Base-by-base conservation (phyloP, 306 rosid genomes). In the Trifolium repens region DNA sequence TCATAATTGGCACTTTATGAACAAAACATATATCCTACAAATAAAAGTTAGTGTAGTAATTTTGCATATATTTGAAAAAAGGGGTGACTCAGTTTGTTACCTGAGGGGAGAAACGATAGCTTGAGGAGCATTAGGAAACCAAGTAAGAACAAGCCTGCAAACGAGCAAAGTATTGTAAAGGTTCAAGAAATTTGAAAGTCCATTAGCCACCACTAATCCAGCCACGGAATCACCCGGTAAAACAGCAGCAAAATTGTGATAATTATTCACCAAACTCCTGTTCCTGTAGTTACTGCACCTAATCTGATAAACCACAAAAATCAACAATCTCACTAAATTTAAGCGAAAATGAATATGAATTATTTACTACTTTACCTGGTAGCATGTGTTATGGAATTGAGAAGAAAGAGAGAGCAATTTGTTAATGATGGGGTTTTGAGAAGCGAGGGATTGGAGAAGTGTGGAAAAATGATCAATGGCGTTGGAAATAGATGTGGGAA, bases 91-190 rank as follows among this genome's bases (percentile, higher is more conserved):
- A 24, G 54, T 57, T 2, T 8, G 47, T 68, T 19, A 91, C 99
- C 99, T 94, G 85, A 92, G 92, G 26, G 99, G 99, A 76, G 84
- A 80, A 72, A 92, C 97, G 19, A 94, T 87, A 83, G 87, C 91
- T 68, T 96, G 85, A 80, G 99, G 97, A 49, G 96, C 73, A 50
- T 89, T 92, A 2, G 99, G 99, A 84, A 94, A 94, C 97, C 97
- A 94, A 34, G 99, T 92, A 85, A 92, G 81, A 73, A 94, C 99
- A 74, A 94, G 99, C 87, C 99, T 86, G 30, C 84, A 90, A 72
- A 94, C 72, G 64, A 94, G 84, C 43, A 94, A 81, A 1, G 99
- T 94, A 73, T 94, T 94, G 89, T 90, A 94, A 53, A 92, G 75
- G 84, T 81, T 92, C 86, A 94, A 86, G 88, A 94, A 94, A 87